Percentiles rank a stretch among this genome's conserved stretches.
Conservation (phyloP, 257 asterid genomes). For the Solanum ossicruentum region DNA sequence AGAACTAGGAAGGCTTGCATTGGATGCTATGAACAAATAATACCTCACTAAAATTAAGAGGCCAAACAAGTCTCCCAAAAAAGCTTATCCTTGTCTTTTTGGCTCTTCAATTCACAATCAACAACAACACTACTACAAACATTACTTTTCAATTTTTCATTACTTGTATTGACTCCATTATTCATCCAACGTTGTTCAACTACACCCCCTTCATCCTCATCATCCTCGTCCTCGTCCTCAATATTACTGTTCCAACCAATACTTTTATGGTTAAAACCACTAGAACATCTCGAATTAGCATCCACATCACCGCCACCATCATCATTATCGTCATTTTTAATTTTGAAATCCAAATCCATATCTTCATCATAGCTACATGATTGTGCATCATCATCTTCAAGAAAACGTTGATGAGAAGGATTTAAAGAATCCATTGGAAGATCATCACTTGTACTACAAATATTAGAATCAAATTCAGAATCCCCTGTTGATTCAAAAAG, state of each 20-base stretch:
- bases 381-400: constrained; percentile 2
- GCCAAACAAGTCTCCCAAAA: constrained; percentile 13
- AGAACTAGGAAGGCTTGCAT: background rate
- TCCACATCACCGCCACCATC: background rate
- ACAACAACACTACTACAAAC: background rate
- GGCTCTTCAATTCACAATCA: background rate
- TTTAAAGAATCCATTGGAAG: background rate
- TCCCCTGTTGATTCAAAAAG: constrained; percentile 2
- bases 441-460: background rate
- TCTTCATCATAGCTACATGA: background rate
- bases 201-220: background rate
- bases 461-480: background rate
- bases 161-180: background rate
- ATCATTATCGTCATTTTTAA: background rate
- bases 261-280: background rate
- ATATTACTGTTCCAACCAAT: background rate
- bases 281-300: background rate
- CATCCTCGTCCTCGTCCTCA: background rate
- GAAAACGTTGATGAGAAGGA: background rate
- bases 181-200: constrained; percentile 1
- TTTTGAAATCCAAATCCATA: background rate
- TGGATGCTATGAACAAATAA: background rate
- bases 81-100: constrained; percentile 1
- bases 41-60: background rate
- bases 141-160: background rate